Evolutionary conservation across 2,329 filamentous ascomycete species (phyloP), one percentile per base, ranked within the genome.

Genomic region (Phialemoniopsis sp.): DNA sequence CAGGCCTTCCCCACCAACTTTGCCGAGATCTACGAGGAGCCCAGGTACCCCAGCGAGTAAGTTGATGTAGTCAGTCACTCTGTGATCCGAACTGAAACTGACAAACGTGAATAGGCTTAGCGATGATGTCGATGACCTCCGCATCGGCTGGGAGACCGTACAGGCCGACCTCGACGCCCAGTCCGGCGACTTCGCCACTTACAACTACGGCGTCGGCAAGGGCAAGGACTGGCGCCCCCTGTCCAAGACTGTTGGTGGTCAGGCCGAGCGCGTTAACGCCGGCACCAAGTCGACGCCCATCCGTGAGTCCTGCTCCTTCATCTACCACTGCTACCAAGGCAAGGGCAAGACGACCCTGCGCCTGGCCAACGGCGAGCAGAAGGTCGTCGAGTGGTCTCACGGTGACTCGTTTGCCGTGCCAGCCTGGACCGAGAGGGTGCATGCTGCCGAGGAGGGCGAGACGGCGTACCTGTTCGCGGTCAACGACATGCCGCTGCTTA

Each of bases 331-430:
- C 36, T 63, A 73, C 28, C 55, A 63, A 13, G 76, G 75, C 1
- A 52, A 50, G 1, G 75, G 75, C 0, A 50, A 56, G 19, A 67
- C 66, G 0, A 53, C 55, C 0, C 56, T 77, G n/a, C 58, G 60
- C 5, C 46, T 54, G 0, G 49, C 59, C 0, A 38, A 43, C 0
- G 58, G 55, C 0, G 46, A 57, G 21, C 62, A 57, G 4, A 48
- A 59, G 36, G 58, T 53, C 4, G 57, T 70, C 21, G 39, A 41
- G 2, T 77, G 75, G 73, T 59, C 60, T 30, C 45, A 58, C 8
- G 62, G 67, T 1, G 75, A 79, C 48, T 77, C 72, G 0, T 78
- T 78, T 50, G 70, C 66, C 18, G 58, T 79, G 3, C 73, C 75
- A 1, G 56, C 72, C 0, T 78, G 74, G 73, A 62, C 68, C 21